phyloP scores from a whole-genome alignment of 1,284 basidiomycete species.

The Albatrellus sp. region DNA sequence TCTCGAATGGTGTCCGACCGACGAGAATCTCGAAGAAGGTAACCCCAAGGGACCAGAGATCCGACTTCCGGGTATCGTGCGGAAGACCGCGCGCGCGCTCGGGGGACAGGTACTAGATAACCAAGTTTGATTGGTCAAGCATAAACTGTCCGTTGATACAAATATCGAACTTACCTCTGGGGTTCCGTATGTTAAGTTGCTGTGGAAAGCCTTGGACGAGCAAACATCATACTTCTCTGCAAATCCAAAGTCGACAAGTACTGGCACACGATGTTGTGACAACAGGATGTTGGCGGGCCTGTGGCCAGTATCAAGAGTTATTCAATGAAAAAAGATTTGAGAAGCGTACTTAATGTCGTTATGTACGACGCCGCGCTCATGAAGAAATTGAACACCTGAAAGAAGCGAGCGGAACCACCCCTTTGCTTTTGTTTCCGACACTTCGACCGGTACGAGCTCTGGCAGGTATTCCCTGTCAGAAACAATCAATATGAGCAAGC shows the following conservation, averaged over 20 bases:
- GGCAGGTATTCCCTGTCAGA: conserved; percentile 59
- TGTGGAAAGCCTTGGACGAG: conserved; percentile 61
- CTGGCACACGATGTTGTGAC: conserved; percentile 59
- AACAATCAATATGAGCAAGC: conserved; percentile 12
- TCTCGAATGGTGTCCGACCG: conserved; percentile 86
- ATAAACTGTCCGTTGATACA: not conserved
- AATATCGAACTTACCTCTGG: conserved; percentile 50
- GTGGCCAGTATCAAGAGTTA: conserved; percentile 3
- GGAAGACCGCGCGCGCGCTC: conserved; percentile 75
- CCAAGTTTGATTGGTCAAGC: not conserved
- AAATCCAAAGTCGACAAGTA: conserved; percentile 88
- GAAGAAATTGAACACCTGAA: conserved; percentile 82
- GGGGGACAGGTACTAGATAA: conserved; percentile 68
- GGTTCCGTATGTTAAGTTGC: conserved; percentile 78
- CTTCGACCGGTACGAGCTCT: conserved; percentile 70
- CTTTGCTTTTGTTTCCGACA: conserved; percentile 64
- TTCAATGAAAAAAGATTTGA: conserved; percentile 1
- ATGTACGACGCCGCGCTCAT: conserved; percentile 79
- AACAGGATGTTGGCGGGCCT: conserved; percentile 85
- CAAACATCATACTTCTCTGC: conserved; percentile 66
- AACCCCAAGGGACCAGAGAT: conserved; percentile 87
- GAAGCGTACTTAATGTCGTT: conserved; percentile 82
- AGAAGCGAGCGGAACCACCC: conserved; percentile 78
- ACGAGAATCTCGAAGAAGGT: conserved; percentile 88
- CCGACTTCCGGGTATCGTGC: conserved; percentile 87